Conservation (phyloP, 345 rosid species). For the Pelargonium nanum region DNA sequence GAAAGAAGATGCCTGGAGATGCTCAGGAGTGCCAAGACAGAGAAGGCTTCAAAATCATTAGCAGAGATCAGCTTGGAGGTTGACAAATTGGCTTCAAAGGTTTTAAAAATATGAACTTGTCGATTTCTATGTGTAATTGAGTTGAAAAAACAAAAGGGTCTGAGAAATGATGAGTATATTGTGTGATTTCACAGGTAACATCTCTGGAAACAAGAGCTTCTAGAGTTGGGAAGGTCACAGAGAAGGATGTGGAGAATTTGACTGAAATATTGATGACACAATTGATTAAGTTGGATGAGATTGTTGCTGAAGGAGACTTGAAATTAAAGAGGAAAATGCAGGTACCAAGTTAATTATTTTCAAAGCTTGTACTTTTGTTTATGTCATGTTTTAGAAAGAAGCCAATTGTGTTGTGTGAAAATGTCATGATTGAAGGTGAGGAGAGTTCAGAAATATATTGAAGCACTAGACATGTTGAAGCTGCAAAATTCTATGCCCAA, state of each 20-base stretch:
- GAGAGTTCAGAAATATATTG: slow-evolving; percentile 37
- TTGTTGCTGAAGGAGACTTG: slow-evolving; percentile 38
- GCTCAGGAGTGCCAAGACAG: slow-evolving; percentile 31
- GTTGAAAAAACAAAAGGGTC: neutral
- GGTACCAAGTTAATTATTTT: slow-evolving; percentile 15
- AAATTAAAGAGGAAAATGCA: slow-evolving; percentile 39
- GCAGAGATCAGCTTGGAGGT: slow-evolving; percentile 34
- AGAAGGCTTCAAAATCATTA: slow-evolving; percentile 39
- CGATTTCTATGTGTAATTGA: neutral
- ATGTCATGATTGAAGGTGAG: slow-evolving; percentile 25
- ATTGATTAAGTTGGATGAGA: slow-evolving; percentile 38
- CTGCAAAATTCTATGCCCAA: slow-evolving; percentile 9
- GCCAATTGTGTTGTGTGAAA: neutral
- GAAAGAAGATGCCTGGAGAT: slow-evolving; percentile 42
- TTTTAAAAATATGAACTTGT: neutral
- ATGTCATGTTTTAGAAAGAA: neutral
- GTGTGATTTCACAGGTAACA: slow-evolving; percentile 23
- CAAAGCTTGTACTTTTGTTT: neutral
- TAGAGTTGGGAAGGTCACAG: slow-evolving; percentile 28
- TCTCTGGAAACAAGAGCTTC: slow-evolving; percentile 24
- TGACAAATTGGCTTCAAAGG: slow-evolving; percentile 31
- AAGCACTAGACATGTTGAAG: slow-evolving; percentile 40
- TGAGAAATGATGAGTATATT: neutral
- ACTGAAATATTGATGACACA: slow-evolving; percentile 35
- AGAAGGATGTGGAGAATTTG: slow-evolving; percentile 26